Base-by-base conservation (phyloP, 306 rosid species). In the Trifolium subterraneum region DNA sequence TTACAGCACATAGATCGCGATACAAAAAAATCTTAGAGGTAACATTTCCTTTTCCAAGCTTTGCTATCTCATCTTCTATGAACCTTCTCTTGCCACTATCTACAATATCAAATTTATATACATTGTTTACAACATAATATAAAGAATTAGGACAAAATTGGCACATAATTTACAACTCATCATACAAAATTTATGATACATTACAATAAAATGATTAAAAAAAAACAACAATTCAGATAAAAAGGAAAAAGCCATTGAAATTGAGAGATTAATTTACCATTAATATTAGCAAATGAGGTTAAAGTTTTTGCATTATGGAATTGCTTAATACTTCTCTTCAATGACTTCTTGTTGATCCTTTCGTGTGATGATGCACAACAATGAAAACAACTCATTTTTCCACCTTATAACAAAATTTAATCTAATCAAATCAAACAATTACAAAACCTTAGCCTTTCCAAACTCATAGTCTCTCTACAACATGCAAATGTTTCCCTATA, bases 21-120 rank as follows among this genome's bases (percentile, higher is more conserved):
- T 79, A 93, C 8, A 84, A 12, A 27, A 90, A 87, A 11, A 44
- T 54, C 72, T 72, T 86, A 20, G 97, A 86, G 6, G 90, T 36
- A 50, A 84, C 84, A 45, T 86, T 93, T 45, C 90, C 91, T 84
- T 89, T 88, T 20, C 93, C 93, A 38, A 90, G 81, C 84, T 80
- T 87, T 64, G 87, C 64, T 51, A 87, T 64, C 87, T 88, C 95
- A 44, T 84, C 74, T 33, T 60, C 5, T 55, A 82, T 64, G 71
- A 78, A 74, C 62, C 35, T 78, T 38, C 38, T 7, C 68, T 71
- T 78, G 22, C 80, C 76, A 41, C 74, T 72, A 64, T 78, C 83
- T 82, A 60, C 65, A 63, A 42, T 20, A 45, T 10, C 44, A 41
- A 20, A 51, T 16, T 2, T 16, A 35, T 35, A 35, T 7, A 6